phyloP scores from a whole-genome alignment of 371 early-diverging fungal genomes.

The Parasitella parasitica region DNA sequence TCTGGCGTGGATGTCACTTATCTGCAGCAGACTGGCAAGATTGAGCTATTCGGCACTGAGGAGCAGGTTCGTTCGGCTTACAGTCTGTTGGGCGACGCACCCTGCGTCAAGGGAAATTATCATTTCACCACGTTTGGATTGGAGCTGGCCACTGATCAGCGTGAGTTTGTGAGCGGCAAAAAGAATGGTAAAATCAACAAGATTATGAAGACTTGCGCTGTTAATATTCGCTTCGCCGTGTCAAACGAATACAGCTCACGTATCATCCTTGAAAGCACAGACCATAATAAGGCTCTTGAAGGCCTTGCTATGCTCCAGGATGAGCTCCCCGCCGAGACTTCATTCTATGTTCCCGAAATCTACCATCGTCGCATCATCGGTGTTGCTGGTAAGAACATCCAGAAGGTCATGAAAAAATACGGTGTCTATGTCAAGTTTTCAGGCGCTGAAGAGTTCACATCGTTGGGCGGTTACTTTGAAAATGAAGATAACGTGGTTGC shows the following conservation, averaged over 20 bases:
- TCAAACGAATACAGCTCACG: slow-evolving; percentile 74
- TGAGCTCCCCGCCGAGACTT: slow-evolving; percentile 86
- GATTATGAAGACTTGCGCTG: slow-evolving; percentile 73
- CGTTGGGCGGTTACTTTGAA: slow-evolving; percentile 77
- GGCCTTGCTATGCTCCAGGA: slow-evolving; percentile 74
- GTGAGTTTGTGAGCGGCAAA: slow-evolving; percentile 94
- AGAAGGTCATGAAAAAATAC: slow-evolving; percentile 92
- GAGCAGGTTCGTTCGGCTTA: slow-evolving; percentile 58
- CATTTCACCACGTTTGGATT: slow-evolving; percentile 42
- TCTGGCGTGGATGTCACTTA: slow-evolving; percentile 59
- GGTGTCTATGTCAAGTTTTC: slow-evolving; percentile 94
- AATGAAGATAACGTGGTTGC: slow-evolving; percentile 85
- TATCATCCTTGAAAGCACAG: slow-evolving; percentile 65
- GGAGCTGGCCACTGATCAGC: slow-evolving; percentile 77
- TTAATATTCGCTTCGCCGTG: slow-evolving; percentile 51
- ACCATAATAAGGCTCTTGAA: slow-evolving; percentile 58
- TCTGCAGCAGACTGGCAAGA: slow-evolving; percentile 39
- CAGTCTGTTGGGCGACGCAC: slow-evolving; percentile 45
- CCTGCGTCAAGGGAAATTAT: slow-evolving; percentile 32
- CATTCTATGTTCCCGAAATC: slow-evolving; percentile 85
- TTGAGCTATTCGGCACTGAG: slow-evolving; percentile 69
- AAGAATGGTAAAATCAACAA: slow-evolving; percentile 94
- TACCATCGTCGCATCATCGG: slow-evolving; percentile 95
- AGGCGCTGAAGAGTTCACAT: slow-evolving; percentile 76
- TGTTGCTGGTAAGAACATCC: slow-evolving; percentile 92